Conservation (phyloP, 1,284 basidiomycete genomes). For the Laetiporus sulphureus region DNA sequence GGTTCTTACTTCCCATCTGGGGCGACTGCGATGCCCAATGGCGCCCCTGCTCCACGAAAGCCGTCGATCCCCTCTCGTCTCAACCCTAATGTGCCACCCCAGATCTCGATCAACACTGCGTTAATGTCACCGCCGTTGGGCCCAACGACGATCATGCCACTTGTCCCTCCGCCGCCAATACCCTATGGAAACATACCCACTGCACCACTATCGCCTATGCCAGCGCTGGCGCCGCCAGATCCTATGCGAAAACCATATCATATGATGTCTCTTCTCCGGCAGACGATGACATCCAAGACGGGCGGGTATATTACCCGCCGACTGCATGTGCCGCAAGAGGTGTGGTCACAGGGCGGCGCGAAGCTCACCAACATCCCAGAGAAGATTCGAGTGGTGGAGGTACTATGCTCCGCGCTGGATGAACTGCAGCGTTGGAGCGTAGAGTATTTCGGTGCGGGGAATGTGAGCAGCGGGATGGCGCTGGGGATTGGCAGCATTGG, state of each 20-base stretch:
- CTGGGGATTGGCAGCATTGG: slow-evolving; percentile 66
- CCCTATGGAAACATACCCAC: slow-evolving; percentile 53
- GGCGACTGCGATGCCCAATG: slow-evolving; percentile 26
- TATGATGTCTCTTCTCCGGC: slow-evolving; percentile 75
- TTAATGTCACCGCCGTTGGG: slow-evolving; percentile 34
- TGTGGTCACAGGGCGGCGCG: slow-evolving; percentile 87
- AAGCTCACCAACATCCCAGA: slow-evolving; percentile 78
- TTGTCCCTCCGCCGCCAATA: slow-evolving; percentile 45
- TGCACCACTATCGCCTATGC: slow-evolving; percentile 70
- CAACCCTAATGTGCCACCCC: slow-evolving; percentile 39
- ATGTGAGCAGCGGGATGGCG: slow-evolving; percentile 65
- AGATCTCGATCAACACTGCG: slow-evolving; percentile 48
- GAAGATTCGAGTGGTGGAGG: slow-evolving; percentile 81
- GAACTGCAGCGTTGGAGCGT: slow-evolving; percentile 61
- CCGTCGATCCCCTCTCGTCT: slow-evolving; percentile 53
- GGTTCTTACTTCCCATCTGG: slow-evolving; percentile 21
- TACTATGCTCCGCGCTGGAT: slow-evolving; percentile 70
- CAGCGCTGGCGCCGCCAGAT: slow-evolving; percentile 62
- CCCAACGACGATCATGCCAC: slow-evolving; percentile 24
- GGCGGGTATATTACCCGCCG: slow-evolving; percentile 87
- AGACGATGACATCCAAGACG: slow-evolving; percentile 74
- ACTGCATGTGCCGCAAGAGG: slow-evolving; percentile 82
- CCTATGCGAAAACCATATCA: slow-evolving; percentile 85
- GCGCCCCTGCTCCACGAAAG: slow-evolving; percentile 39
- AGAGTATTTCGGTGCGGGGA: slow-evolving; percentile 71